phyloP scores from a whole-genome alignment of 2,329 filamentous ascomycete species.

The Gnomoniopsis sp. region DNA sequence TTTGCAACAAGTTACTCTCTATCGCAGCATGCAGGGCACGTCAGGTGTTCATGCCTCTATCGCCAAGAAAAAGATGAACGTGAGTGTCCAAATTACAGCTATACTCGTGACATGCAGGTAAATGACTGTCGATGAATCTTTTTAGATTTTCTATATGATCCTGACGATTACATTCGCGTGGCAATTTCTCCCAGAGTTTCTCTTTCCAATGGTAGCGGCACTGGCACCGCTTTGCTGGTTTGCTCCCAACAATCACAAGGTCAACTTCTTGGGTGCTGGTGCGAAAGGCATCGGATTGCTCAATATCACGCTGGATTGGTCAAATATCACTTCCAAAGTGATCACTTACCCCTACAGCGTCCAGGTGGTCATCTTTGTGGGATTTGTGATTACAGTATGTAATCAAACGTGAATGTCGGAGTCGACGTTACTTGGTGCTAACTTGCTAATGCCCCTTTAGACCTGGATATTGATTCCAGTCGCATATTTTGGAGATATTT shows the following conservation, averaged over 20 bases:
- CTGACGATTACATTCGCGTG: conserved; percentile 15
- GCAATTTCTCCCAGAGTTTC: conserved; percentile 21
- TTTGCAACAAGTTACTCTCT: conserved; percentile 20
- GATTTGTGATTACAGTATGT: conserved; percentile 17
- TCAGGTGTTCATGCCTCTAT: conserved; percentile 2
- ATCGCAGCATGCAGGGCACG: conserved; percentile 20
- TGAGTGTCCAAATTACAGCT: not conserved
- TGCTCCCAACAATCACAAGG: conserved; percentile 20
- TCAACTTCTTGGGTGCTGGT: conserved; percentile 22
- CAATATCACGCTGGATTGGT: conserved; percentile 22
- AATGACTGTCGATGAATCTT: not conserved
- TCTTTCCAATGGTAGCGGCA: conserved; percentile 19
- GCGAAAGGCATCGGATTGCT: conserved; percentile 19
- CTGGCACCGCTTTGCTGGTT: conserved; percentile 24
- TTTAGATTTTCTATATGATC: conserved; percentile 17
- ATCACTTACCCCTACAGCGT: conserved; percentile 21
- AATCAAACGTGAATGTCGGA: not conserved
- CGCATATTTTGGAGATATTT: conserved; percentile 21
- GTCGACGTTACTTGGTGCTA: not conserved
- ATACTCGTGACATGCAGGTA: no score
- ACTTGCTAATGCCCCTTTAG: conserved; percentile 1
- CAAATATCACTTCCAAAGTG: conserved; percentile 22
- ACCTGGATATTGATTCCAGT: conserved; percentile 22
- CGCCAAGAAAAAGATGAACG: conserved; percentile 11
- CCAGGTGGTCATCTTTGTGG: conserved; percentile 20